A percentile compares a stretch with the other conserved stretches of the same genome.
phyloP scores from a whole-genome alignment of 2,329 filamentous ascomycete genomes.

The Zymoseptoria crescenta region DNA sequence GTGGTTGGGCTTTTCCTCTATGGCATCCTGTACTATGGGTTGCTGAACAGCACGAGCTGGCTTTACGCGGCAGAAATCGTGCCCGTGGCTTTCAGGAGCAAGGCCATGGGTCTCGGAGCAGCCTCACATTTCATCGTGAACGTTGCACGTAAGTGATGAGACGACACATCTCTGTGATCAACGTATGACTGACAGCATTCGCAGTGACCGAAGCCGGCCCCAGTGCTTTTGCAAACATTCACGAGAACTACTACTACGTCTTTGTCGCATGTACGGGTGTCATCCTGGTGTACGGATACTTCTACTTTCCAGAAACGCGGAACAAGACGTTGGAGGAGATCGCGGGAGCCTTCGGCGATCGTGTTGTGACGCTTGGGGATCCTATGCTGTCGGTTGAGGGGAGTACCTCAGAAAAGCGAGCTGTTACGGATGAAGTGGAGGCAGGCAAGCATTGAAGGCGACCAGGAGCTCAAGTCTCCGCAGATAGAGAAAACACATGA shows the following conservation, averaged over 20 bases:
- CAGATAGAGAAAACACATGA: too few relatives aligned
- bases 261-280: conserved; percentile 47
- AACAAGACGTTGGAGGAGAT: conserved; percentile 26
- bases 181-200: not conserved
- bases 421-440: conserved; percentile 1
- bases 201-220: conserved; percentile 36
- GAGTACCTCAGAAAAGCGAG: conserved; percentile 18
- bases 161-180: not conserved
- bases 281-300: conserved; percentile 46
- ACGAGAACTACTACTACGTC: conserved; percentile 55
- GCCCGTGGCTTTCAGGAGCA: conserved; percentile 46
- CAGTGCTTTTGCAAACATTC: conserved; percentile 49
- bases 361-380: conserved; percentile 24
- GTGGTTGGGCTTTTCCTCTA: conserved; percentile 54
- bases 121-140: conserved; percentile 42
- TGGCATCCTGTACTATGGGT: conserved; percentile 41
- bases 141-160: conserved; percentile 10
- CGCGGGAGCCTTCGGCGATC: conserved; percentile 27
- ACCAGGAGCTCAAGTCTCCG: too few relatives aligned
- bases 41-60: conserved; percentile 23
- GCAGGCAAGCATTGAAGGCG: not conserved
- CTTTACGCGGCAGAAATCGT: conserved; percentile 49
- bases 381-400: conserved; percentile 18
- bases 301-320: conserved; percentile 43
- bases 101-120: conserved; percentile 49